Evolutionary conservation across 257 asterid species (phyloP), one percentile per base, ranked within the genome.

Genomic region (Cordia subcordata): DNA sequence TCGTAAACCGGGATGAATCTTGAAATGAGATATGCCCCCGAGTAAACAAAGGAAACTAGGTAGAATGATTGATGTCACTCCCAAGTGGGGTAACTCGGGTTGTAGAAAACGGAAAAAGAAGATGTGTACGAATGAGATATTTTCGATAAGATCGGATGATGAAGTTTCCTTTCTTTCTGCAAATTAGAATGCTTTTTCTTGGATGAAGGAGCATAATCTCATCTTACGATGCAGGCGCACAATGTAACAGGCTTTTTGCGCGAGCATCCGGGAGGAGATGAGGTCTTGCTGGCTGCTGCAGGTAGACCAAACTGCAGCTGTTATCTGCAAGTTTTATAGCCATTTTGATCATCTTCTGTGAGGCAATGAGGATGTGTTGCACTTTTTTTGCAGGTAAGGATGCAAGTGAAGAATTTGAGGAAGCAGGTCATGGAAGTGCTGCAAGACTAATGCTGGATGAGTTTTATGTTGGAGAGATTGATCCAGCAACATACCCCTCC

Each of bases 251-350:
- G 57, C 69, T 84, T 79, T 76, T 78, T 84, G 49, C 67, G 53
- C 44, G 95, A 87, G 49, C 95, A 87, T 75, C 95, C 95, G 0
- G 95, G 95, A 32, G 95, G 95, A 49, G 90, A 74, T 5, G 83
- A 82, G 18, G 86, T 87, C 53, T 57, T 82, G 58, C 49, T 84
- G 35, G 83, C 47, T 53, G 79, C 78, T 49, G 87, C 88, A 76
- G 94, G 95, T 81, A 65, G 8, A n/a, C 0, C 54, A 42, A 20
- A 13, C 46, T 39, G 54, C 18, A 23, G 5, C 11, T 16, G 19
- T 49, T 55, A 4, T 42, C 12, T 42, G 10, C 47, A 42, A 13
- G 23, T 42, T 6, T 8, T 8, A 6, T 19, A n/a, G 33, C 14
- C n/a, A 2, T 21, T 55, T 55, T 9, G 22, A 17, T 3, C 45